Evolutionary conservation across 2,329 filamentous ascomycete genomes (phyloP).

Genomic region (Fusarium annulatum): DNA sequence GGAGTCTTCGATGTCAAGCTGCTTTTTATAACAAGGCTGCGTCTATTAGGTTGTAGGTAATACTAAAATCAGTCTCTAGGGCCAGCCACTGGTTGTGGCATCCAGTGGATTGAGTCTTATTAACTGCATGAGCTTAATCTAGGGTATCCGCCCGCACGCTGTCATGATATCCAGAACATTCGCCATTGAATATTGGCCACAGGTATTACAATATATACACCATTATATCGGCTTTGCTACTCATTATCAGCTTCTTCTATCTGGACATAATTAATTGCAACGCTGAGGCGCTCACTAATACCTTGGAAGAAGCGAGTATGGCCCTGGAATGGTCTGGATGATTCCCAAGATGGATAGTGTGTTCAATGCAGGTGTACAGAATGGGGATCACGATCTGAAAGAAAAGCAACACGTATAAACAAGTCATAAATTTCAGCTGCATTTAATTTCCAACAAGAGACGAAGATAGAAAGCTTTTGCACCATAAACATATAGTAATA

Average conservation of each 20-base stretch:
- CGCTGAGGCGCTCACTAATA: neutral
- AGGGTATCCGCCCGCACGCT: too few species aligned
- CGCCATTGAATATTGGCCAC: neutral
- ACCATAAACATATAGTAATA: neutral
- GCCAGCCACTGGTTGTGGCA: too few species aligned
- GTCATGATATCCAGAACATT: rapidly evolving
- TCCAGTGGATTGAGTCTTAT: too few species aligned
- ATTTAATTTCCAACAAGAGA: neutral
- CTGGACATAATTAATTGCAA: rapidly evolving
- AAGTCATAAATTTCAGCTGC: neutral
- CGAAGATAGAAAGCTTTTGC: neutral
- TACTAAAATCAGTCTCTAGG: too few species aligned
- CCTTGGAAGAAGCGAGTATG: neutral
- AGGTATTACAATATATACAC: rapidly evolving
- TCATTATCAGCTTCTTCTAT: neutral
- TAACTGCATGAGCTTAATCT: too few species aligned
- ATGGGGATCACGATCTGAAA: neutral
- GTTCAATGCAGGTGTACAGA: rapidly evolving
- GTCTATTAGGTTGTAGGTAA: too few species aligned
- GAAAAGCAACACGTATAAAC: neutral
- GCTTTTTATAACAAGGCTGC: too few species aligned
- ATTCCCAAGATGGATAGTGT: too few species aligned
- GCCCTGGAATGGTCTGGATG: too few species aligned
- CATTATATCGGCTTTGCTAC: neutral
- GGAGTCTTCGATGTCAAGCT: too few species aligned